These are phyloP conservation scores for Aspergillus biplanus DNA, from an alignment of 495 filamentous ascomycete genomes.

Conservation along the genomic window DNA sequence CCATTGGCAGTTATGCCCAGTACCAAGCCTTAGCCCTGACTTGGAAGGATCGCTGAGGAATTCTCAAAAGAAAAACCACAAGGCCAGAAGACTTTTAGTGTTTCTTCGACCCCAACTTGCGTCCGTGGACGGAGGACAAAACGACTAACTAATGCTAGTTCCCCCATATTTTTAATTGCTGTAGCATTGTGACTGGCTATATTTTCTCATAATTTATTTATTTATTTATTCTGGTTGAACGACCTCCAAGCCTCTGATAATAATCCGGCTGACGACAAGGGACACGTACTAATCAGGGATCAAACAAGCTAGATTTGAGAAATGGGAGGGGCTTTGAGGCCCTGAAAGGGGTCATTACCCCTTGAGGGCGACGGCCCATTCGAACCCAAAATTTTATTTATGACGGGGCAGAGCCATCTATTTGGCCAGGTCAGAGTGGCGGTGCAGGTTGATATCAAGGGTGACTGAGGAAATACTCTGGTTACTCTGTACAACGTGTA, in stretches of 20 bases:
- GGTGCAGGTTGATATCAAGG: not conserved
- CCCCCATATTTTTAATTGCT: conserved; percentile 9
- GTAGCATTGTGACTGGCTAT: not conserved
- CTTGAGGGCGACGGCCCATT: conserved; percentile 4
- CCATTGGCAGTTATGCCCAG: conserved; percentile 3
- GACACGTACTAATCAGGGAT: conserved; percentile 31
- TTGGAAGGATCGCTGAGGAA: not conserved
- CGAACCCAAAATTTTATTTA: conserved; percentile 2
- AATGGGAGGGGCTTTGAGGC: conserved; percentile 18
- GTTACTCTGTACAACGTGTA: conserved; percentile 15
- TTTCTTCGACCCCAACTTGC: not conserved
- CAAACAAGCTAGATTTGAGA: conserved; percentile 24
- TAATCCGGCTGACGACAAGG: conserved; percentile 30
- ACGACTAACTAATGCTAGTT: not conserved
- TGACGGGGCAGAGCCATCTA: conserved; percentile 9
- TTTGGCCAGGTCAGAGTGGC: not conserved
- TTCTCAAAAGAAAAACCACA: not conserved
- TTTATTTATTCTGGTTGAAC: conserved; percentile 3
- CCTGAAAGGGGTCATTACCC: conserved; percentile 25
- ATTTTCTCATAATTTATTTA: not conserved
- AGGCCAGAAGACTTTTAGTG: not conserved
- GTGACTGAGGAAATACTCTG: conserved; percentile 6
- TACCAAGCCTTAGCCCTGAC: conserved; percentile 15
- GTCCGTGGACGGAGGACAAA: not conserved
- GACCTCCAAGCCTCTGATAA: not conserved